Conservation (phyloP, 768 basidiomycete species). For the Boletus insuetus region DNA sequence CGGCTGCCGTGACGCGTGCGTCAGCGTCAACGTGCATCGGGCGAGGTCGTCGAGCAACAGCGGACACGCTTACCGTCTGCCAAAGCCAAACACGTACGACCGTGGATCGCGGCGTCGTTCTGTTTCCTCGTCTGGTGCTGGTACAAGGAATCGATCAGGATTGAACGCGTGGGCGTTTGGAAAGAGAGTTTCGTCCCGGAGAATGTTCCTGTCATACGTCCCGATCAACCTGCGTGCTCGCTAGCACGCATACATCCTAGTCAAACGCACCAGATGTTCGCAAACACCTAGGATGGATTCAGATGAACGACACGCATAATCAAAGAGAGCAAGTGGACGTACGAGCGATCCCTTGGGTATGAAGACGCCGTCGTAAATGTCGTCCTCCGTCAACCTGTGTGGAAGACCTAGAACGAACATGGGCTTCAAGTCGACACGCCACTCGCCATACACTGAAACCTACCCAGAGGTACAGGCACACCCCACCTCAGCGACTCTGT, state of each 20-base stretch:
- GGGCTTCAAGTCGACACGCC: not conserved
- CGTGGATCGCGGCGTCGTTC: slow-evolving; percentile 42
- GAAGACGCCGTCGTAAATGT: slow-evolving; percentile 55
- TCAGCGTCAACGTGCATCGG: not conserved
- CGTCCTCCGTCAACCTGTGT: slow-evolving; percentile 63
- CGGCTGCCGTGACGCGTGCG: slow-evolving; percentile 32
- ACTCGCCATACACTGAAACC: slow-evolving; percentile 10
- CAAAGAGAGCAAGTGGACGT: slow-evolving; percentile 7
- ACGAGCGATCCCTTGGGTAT: slow-evolving; percentile 65
- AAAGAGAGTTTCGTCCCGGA: slow-evolving; percentile 50
- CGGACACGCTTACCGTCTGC: slow-evolving; percentile 33
- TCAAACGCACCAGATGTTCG: slow-evolving; percentile 54
- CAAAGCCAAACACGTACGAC: slow-evolving; percentile 48
- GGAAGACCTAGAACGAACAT: slow-evolving; percentile 47
- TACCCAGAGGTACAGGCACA: slow-evolving; percentile 56
- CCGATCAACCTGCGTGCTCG: not conserved
- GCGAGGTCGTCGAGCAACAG: not conserved
- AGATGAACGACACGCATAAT: not conserved
- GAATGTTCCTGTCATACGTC: slow-evolving; percentile 36
- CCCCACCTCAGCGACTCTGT: slow-evolving; percentile 57
- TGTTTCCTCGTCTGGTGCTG: slow-evolving; percentile 14
- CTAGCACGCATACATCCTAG: not conserved
- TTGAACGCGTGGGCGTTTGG: slow-evolving; percentile 49
- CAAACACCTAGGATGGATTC: slow-evolving; percentile 40
- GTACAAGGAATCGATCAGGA: slow-evolving; percentile 50